A percentile compares a stretch with the other conserved stretches of the same genome.
Conservation (phyloP, 495 filamentous ascomycete species). For the Aspergillus mulundensis region DNA sequence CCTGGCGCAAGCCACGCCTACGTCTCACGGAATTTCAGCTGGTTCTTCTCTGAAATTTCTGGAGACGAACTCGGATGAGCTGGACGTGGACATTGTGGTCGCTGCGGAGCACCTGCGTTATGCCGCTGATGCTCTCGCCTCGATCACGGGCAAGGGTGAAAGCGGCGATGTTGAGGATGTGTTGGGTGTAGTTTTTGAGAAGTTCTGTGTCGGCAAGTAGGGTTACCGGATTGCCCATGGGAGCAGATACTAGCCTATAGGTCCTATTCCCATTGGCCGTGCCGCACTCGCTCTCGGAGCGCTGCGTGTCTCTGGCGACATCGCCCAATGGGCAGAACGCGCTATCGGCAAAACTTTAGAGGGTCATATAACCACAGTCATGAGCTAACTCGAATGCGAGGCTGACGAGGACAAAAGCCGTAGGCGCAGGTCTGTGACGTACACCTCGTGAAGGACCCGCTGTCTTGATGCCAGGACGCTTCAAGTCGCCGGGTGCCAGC, state of each 20-base stretch:
- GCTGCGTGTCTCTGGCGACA: too few species aligned
- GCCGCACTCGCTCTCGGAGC: too few species aligned
- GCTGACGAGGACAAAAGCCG: too few species aligned
- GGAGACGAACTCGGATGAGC: conserved; percentile 23
- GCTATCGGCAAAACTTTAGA: too few species aligned
- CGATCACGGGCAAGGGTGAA: conserved; percentile 84
- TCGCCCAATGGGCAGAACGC: too few species aligned
- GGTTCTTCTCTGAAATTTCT: neutral
- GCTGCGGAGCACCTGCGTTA: conserved; percentile 87
- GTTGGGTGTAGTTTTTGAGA: conserved; percentile 95
- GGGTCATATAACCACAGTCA: too few species aligned
- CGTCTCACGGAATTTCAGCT: neutral
- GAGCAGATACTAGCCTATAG: neutral
- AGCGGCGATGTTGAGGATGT: conserved; percentile 94
- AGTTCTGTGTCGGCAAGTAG: conserved; percentile 78
- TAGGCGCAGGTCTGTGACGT: too few species aligned
- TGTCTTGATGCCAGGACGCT: too few species aligned
- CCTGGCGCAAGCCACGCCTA: conserved; percentile 35
- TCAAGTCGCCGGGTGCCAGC: too few species aligned
- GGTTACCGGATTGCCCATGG: neutral
- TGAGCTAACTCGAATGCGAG: too few species aligned
- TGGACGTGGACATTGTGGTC: conserved; percentile 73
- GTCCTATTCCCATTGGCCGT: too few species aligned
- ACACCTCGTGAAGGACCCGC: too few species aligned
- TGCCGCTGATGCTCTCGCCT: conserved; percentile 74